A percentile compares a stretch with the other conserved stretches of the same genome.
These are phyloP conservation scores for Zymoseptoria pseudotritici DNA, from an alignment of 2,329 filamentous ascomycete species.

Conservation along the genomic window DNA sequence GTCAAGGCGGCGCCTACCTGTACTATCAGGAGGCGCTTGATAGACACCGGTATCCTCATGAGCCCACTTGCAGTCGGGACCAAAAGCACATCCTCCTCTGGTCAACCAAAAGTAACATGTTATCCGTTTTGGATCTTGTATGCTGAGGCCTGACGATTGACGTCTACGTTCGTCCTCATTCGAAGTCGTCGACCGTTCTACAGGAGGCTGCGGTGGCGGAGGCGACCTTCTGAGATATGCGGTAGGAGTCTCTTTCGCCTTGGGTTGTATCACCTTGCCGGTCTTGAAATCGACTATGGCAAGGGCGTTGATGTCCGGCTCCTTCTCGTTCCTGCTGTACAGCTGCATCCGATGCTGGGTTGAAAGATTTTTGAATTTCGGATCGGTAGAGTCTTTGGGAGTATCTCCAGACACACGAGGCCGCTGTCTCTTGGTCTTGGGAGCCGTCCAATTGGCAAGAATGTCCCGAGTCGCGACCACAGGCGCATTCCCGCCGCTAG, in stretches of 20 bases:
- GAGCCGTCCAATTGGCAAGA: constrained; percentile 10
- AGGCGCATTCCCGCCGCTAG: not conserved
- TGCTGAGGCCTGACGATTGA: not conserved
- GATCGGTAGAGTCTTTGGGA: constrained; percentile 14
- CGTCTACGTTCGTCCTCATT: not conserved
- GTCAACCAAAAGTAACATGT: not conserved
- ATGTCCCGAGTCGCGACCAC: constrained; percentile 6
- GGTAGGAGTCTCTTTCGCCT: not conserved
- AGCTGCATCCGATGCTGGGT: constrained; percentile 18
- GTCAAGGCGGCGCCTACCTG: not conserved
- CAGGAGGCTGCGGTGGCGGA: constrained; percentile 3
- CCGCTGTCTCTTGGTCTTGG: constrained; percentile 10
- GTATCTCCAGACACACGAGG: constrained; percentile 17
- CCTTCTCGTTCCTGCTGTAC: constrained; percentile 19
- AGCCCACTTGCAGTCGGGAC: not conserved
- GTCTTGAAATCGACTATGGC: constrained; percentile 25
- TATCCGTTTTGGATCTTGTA: not conserved
- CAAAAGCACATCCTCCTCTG: constrained; percentile 3
- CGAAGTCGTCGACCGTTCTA: not conserved
- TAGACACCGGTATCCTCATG: constrained; percentile 1
- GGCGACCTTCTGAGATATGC: constrained; percentile 7
- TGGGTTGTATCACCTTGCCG: constrained; percentile 13
- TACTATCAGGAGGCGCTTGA: not conserved
- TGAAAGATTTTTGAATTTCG: constrained; percentile 18
- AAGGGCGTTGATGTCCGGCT: constrained; percentile 22